Evolutionary conservation across 163 green algal genomes (phyloP), one percentile per base, ranked within the genome.

Genomic region (Chloromonas sp.): DNA sequence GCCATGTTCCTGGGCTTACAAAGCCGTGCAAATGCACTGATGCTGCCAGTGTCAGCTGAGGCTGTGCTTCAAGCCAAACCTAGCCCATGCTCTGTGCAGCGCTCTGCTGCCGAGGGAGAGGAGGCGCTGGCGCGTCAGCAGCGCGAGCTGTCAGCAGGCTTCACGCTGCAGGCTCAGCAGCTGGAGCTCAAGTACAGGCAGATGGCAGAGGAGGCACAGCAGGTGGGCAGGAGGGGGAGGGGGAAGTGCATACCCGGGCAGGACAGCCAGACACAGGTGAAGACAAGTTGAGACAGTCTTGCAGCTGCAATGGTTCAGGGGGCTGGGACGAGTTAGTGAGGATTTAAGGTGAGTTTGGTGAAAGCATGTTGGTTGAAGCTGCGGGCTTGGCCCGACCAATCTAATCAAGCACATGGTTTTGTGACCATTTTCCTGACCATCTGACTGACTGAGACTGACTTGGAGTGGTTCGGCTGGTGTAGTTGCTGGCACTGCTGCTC

Each of bases 71-170:
- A 71, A 2, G 66, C 11, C 66, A 74, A 74, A 11, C 66, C 5
- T 5, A 74, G 66, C 11, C 11, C 66, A 74, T 11, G 66, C 66
- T 11, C 66, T 15, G 66, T 74, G 66, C 89, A 92, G 86, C 78
- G 81, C 2, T 58, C 82, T 15, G 76, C 89, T n/a, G 79, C 85
- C 58, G 89, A 92, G 71, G 78, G 82, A 60, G 81, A 90, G 82
- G 89, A 90, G 82, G 83, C 87, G 84, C 70, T 92, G 8, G 66
- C 85, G 3, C 79, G 84, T 11, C 89, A 92, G 81, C 83, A 83
- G 70, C 79, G 87, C 1, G 89, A 92, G 71, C 79, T 90, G 85
- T 80, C 83, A 2, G 87, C 86, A 60, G 81, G 58, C 0, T 89
- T 89, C 81, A 58, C 81, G 59, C 70, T 87, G 83, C 86, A 90